A percentile compares a stretch with the other conserved stretches of the same genome.
phyloP scores from a whole-genome alignment of 306 rosid genomes.

The Rubus idaeus region DNA sequence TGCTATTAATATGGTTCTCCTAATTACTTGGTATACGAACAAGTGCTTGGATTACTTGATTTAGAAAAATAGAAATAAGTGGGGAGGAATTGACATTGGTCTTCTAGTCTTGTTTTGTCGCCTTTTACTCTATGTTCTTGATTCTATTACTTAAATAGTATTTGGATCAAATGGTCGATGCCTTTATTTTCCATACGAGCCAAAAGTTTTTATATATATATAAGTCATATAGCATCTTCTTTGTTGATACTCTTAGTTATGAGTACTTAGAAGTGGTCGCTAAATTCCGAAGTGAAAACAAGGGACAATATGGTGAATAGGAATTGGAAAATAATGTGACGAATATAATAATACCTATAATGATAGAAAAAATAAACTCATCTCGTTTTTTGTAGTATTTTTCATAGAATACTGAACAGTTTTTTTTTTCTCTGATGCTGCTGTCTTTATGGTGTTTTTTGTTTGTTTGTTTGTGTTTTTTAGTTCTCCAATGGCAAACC shows the following conservation, averaged over 20 bases:
- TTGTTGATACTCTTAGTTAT: background rate
- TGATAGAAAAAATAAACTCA: background rate
- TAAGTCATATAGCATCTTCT: background rate
- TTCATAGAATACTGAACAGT: background rate
- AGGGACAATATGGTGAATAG: background rate
- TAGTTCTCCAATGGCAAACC: background rate
- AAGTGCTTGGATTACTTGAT: background rate
- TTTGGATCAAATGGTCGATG: background rate
- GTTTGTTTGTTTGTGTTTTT: background rate
- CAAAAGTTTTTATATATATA: background rate
- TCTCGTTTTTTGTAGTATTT: background rate
- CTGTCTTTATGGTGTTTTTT: background rate
- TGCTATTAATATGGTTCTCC: background rate
- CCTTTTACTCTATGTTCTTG: background rate
- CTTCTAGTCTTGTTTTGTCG: background rate
- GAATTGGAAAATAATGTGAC: background rate
- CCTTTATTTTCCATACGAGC: background rate
- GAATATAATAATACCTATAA: too few relatives aligned
- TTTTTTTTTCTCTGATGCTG: background rate
- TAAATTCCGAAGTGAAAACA: slow-evolving; percentile 9
- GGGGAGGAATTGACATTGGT: background rate
- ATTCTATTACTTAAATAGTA: background rate
- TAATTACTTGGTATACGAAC: background rate
- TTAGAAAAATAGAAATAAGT: too few relatives aligned
- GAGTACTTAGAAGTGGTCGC: background rate